phyloP scores from a whole-genome alignment of 345 rosid species.

The Angophora floribunda region DNA sequence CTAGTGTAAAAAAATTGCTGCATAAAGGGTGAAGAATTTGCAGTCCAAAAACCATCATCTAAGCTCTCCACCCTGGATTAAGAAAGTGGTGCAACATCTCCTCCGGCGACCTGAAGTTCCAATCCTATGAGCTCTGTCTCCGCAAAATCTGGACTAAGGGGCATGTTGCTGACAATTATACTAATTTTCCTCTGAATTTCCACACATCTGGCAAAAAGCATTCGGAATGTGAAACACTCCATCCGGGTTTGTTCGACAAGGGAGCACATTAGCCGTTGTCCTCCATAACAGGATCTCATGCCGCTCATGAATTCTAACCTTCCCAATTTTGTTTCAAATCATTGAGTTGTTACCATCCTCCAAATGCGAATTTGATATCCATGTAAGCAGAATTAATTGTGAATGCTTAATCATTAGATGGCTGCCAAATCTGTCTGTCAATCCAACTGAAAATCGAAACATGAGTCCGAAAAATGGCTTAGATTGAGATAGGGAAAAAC shows the following conservation, averaged over 20 bases:
- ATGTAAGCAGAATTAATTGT: neutral
- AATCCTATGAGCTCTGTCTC: neutral
- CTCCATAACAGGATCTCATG: neutral
- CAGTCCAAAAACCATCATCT: neutral
- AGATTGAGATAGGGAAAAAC: neutral
- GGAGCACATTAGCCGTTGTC: neutral
- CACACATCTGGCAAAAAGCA: neutral
- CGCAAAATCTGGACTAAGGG: neutral
- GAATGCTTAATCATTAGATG: neutral
- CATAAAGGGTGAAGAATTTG: neutral
- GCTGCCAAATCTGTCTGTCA: neutral
- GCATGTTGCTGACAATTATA: neutral
- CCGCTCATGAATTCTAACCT: neutral
- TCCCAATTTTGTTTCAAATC: neutral
- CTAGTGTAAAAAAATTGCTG: neutral
- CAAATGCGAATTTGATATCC: neutral
- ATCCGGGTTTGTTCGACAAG: neutral
- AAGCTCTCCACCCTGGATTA: neutral
- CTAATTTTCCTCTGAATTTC: neutral
- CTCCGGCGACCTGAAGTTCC: neutral
- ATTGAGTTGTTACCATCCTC: neutral
- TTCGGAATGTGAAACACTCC: neutral
- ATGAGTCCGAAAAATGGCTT: neutral
- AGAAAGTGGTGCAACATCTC: neutral
- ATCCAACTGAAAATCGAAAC: neutral